Base-by-base conservation (phyloP, 345 rosid genomes). In the Trapa incisa region DNA sequence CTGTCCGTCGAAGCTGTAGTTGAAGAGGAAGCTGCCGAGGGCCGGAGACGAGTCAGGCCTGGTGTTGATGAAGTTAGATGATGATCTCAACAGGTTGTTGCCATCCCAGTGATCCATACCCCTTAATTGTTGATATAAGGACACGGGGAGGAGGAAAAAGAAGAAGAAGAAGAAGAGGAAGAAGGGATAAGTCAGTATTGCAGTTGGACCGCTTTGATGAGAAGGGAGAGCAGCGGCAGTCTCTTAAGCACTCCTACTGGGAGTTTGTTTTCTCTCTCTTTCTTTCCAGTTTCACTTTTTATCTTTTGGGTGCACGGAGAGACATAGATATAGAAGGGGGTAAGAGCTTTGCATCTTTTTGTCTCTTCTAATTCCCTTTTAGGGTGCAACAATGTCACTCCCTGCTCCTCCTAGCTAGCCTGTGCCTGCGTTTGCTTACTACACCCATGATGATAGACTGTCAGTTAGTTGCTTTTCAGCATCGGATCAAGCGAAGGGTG, bases 21-120 rank as follows among this genome's bases (percentile, higher is more conserved):
- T 77, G 77, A 82, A 85, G 69, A 88, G 85, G 57, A 85, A 80
- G 89, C 80, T 43, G 52, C 63, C 47, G 75, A 82, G 86, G 64
- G 88, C 84, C 43, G 82, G 81, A 85, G 96, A 77, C 71, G 85
- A 74, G 8, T 42, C 68, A 11, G 72, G 67, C 16, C 82, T 84
- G 22, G 79, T 79, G 56, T 80, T 69, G 75, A 77, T 77, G 69
- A 81, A 82, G 75, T 68, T 71, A 39, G 83, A 76, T 37, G 77
- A 60, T 41, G 77, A 54, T 70, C 70, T 66, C 42, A 61, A 58
- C 61, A 45, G 37, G 70, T 61, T 22, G 29, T 22, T 66, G 68
- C 79, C 70, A 75, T 75, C 81, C 89, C 88, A 87, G 57, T 22
- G 29, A 22, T 87, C 89, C 93, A 85, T 85, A 58, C 47, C 29